Evolutionary conservation across 306 rosid genomes (phyloP).

Genomic region (Malus fusca): DNA sequence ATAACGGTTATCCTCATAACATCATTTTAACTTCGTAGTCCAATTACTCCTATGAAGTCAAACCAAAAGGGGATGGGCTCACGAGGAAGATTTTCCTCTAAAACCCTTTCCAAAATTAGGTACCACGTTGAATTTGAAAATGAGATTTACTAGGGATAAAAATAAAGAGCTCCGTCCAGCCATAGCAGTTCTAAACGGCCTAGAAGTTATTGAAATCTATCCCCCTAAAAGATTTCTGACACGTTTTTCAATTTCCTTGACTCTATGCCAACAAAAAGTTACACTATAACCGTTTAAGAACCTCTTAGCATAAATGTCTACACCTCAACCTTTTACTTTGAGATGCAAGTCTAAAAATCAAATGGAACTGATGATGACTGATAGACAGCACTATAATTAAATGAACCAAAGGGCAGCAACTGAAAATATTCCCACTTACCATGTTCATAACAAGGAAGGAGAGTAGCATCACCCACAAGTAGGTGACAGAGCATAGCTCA

Average conservation of each 20-base stretch:
- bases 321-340: neutral
- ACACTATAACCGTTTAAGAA: too few species aligned
- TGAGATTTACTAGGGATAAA: neutral
- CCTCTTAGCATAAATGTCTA: neutral
- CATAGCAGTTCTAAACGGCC: neutral
- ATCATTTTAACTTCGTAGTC: neutral
- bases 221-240: neutral
- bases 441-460: neutral
- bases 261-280: neutral
- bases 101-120: neutral
- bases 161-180: neutral
- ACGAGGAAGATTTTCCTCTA: neutral
- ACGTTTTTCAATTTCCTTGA: neutral
- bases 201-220: neutral
- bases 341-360: neutral
- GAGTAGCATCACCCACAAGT: neutral
- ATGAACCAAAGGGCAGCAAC: neutral
- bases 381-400: neutral
- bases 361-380: neutral
- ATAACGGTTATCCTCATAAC: neutral
- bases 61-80: neutral
- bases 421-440: neutral
- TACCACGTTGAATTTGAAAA: neutral
- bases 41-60: neutral
- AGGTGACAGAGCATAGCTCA: neutral